A percentile compares a stretch with the other conserved stretches of the same genome.
Conservation (phyloP, 208 protist species). For the Acanthamoeba sp. region DNA sequence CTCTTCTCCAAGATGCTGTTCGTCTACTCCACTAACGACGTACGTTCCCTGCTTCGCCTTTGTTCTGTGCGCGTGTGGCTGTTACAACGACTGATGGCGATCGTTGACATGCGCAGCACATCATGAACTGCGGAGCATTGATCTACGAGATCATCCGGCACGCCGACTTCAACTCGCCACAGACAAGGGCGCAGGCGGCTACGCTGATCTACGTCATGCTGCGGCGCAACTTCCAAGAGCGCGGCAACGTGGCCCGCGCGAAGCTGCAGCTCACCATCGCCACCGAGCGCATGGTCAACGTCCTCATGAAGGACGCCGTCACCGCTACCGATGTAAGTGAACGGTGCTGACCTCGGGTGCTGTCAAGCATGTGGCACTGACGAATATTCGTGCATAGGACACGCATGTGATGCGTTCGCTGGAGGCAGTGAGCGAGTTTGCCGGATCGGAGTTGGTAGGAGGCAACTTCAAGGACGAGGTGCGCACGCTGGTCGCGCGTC, state of each 20-base stretch:
- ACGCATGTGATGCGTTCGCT: constrained; percentile 46
- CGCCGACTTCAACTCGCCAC: constrained; percentile 47
- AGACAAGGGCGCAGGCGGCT: background rate
- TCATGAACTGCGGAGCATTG: constrained; percentile 56
- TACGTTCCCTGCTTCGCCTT: background rate
- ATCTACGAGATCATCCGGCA: constrained; percentile 63
- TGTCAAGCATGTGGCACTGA: too few relatives aligned
- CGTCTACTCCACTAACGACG: constrained; percentile 36
- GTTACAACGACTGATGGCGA: background rate
- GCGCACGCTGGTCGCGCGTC: constrained; percentile 34
- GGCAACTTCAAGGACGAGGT: constrained; percentile 54
- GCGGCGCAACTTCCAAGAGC: constrained; percentile 78
- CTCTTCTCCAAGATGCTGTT: constrained; percentile 68
- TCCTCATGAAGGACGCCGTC: constrained; percentile 35
- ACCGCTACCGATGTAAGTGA: background rate
- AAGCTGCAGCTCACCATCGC: constrained; percentile 81
- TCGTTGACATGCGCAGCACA: constrained; percentile 27
- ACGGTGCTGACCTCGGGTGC: too few relatives aligned
- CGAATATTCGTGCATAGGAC: background rate
- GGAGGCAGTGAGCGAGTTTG: constrained; percentile 31
- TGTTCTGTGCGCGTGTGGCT: background rate
- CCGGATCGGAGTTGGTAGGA: constrained; percentile 9
- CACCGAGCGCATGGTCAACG: constrained; percentile 70
- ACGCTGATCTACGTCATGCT: constrained; percentile 49
- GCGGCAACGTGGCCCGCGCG: constrained; percentile 71